These are phyloP conservation scores for Maudiozyma bulderi DNA, from an alignment of 805 yeast species.

Conservation along the genomic window DNA sequence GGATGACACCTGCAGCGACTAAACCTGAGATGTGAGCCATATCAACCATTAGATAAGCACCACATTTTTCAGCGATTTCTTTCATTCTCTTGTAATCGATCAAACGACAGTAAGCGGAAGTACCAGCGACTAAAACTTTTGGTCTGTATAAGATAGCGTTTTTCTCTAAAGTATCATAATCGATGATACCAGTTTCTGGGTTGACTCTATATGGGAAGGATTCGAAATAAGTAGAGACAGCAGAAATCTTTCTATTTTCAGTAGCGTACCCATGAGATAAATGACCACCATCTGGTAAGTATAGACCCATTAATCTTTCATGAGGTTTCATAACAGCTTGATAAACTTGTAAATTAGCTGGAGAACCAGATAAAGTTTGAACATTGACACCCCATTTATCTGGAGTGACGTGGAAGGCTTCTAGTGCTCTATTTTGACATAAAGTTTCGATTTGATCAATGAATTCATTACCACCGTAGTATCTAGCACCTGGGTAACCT, in stretches of 20 bases:
- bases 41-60: slow-evolving; percentile 91
- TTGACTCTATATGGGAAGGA: slow-evolving; percentile 97
- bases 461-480: slow-evolving; percentile 97
- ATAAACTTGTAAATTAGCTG: slow-evolving; percentile 95
- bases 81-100: slow-evolving; percentile 96
- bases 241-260: slow-evolving; percentile 84
- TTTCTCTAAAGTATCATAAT: slow-evolving; percentile 88
- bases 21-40: slow-evolving; percentile 99
- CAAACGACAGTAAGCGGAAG: slow-evolving; percentile 94
- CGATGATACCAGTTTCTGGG: slow-evolving; percentile 86
- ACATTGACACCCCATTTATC: slow-evolving; percentile 97
- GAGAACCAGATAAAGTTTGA: slow-evolving; percentile 93
- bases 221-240: slow-evolving; percentile 92
- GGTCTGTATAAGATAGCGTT: slow-evolving; percentile 91
- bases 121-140: slow-evolving; percentile 93
- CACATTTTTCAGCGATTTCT: slow-evolving; percentile 92
- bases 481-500: slow-evolving; percentile 98
- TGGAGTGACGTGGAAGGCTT: slow-evolving; percentile 72
- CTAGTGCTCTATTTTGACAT: slow-evolving; percentile 90
- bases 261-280: slow-evolving; percentile 98
- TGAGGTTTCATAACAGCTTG: slow-evolving; percentile 91
- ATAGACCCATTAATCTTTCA: slow-evolving; percentile 96
- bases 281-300: slow-evolving; percentile 98
- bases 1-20: slow-evolving; percentile 90
- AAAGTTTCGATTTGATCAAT: slow-evolving; percentile 87